phyloP scores from a whole-genome alignment of 108 stramenopile genomes.

The Pseudonitzschia pungens region DNA sequence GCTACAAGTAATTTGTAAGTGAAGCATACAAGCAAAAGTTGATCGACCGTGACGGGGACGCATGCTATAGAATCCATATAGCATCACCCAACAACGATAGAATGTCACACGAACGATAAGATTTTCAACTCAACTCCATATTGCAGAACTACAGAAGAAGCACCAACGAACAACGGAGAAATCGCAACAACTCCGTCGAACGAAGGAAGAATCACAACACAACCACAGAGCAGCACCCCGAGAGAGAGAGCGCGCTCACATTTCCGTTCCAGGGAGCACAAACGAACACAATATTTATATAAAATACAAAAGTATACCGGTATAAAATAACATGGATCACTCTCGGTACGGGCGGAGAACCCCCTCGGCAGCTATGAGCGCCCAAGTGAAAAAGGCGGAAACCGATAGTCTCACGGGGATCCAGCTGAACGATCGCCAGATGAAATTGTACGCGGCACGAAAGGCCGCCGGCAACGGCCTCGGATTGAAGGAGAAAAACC shows the following conservation, averaged over 20 bases:
- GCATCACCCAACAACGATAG: no score
- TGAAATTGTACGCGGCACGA: slow-evolving; percentile 7
- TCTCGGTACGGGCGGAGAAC: neutral
- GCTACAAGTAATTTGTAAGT: no score
- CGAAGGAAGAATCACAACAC: neutral
- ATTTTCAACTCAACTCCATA: no score
- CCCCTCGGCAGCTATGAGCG: neutral
- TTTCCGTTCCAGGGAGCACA: no score
- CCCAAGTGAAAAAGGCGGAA: neutral
- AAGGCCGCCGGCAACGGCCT: neutral
- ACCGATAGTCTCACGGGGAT: slow-evolving; percentile 10
- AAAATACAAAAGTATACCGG: no score
- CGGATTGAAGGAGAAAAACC: neutral
- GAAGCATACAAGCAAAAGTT: no score
- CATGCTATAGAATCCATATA: no score
- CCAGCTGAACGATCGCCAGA: slow-evolving; percentile 18
- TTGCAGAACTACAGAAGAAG: neutral
- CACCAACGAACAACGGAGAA: neutral
- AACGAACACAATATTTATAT: no score
- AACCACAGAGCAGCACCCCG: neutral
- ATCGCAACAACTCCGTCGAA: neutral
- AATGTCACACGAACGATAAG: neutral
- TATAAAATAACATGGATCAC: neutral
- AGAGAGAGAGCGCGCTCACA: no score
- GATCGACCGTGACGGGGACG: no score